phyloP scores from a whole-genome alignment of 345 rosid species.

The Populus davidiana region DNA sequence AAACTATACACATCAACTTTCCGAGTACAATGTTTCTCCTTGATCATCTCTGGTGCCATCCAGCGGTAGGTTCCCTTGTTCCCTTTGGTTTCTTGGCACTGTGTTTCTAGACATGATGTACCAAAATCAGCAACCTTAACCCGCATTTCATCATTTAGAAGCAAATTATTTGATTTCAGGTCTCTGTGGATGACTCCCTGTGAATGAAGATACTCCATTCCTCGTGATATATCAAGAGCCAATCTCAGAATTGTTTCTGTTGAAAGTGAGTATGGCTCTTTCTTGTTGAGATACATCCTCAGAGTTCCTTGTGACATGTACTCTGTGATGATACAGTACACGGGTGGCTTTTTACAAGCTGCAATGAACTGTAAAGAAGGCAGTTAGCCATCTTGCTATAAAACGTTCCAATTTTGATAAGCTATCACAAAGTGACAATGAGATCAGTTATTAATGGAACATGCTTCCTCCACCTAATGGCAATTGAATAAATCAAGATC shows the following conservation, averaged over 20 bases:
- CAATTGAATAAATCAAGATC: not conserved
- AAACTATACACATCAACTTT: slow-evolving; percentile 98
- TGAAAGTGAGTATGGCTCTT: slow-evolving; percentile 92
- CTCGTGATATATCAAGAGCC: slow-evolving; percentile 95
- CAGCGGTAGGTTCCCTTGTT: slow-evolving; percentile 97
- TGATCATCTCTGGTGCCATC: slow-evolving; percentile 99
- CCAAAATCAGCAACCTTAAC: slow-evolving; percentile 98
- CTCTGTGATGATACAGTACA: slow-evolving; percentile 94
- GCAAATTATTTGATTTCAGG: slow-evolving; percentile 87
- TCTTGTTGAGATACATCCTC: slow-evolving; percentile 98
- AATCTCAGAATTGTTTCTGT: slow-evolving; percentile 79
- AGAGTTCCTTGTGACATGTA: slow-evolving; percentile 99
- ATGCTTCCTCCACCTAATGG: not conserved
- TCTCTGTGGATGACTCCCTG: slow-evolving; percentile 98
- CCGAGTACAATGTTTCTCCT: slow-evolving; percentile 83
- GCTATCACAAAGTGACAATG: not conserved
- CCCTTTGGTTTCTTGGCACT: slow-evolving; percentile 82
- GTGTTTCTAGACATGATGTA: slow-evolving; percentile 91
- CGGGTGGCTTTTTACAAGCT: slow-evolving; percentile 96
- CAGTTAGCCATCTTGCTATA: slow-evolving; percentile 16
- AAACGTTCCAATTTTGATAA: not conserved
- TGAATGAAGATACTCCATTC: slow-evolving; percentile 99
- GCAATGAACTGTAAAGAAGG: slow-evolving; percentile 75
- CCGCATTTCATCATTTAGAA: slow-evolving; percentile 90
- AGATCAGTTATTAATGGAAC: not conserved